A percentile compares a stretch with the other conserved stretches of the same genome.
phyloP scores from a whole-genome alignment of 495 filamentous ascomycete species.

The Aspergillus ostianus region DNA sequence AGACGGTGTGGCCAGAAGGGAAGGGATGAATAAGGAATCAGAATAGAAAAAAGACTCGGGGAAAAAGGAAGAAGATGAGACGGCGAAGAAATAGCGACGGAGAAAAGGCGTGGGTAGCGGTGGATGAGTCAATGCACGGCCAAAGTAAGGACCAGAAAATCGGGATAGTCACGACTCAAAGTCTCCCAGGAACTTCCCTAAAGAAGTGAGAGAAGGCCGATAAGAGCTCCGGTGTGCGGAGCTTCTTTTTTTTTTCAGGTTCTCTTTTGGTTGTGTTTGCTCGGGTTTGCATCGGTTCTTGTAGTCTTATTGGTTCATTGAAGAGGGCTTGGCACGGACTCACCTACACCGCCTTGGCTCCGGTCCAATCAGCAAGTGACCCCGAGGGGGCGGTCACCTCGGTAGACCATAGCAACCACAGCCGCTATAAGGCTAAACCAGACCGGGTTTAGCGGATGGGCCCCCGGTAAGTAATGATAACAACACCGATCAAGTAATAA shows the following conservation, averaged over 20 bases:
- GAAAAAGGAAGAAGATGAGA: conserved; percentile 13
- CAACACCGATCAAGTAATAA: not conserved
- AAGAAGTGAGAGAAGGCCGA: conserved; percentile 19
- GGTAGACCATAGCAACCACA: not conserved
- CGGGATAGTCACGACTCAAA: conserved; percentile 9
- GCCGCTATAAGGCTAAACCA: not conserved
- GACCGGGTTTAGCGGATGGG: not conserved
- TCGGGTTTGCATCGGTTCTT: not conserved
- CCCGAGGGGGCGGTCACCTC: not conserved
- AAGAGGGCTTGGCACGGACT: not conserved
- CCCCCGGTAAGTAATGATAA: not conserved
- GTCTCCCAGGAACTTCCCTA: conserved; percentile 5
- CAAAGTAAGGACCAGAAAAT: conserved; percentile 19
- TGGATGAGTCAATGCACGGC: conserved; percentile 25
- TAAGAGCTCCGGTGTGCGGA: conserved; percentile 36
- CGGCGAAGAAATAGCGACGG: conserved; percentile 6
- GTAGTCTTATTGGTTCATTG: not conserved
- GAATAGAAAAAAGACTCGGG: conserved; percentile 13
- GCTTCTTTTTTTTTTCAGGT: conserved; percentile 4
- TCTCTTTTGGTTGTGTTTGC: not conserved
- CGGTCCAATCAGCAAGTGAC: not conserved
- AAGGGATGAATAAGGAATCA: conserved; percentile 5
- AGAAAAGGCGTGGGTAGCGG: conserved; percentile 13
- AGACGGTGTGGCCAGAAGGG: not conserved
- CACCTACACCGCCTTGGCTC: not conserved